Percentiles rank a stretch among this genome's conserved stretches.
Evolutionary conservation across 345 rosid species (phyloP).

Genomic region (Iberis pinnata): DNA sequence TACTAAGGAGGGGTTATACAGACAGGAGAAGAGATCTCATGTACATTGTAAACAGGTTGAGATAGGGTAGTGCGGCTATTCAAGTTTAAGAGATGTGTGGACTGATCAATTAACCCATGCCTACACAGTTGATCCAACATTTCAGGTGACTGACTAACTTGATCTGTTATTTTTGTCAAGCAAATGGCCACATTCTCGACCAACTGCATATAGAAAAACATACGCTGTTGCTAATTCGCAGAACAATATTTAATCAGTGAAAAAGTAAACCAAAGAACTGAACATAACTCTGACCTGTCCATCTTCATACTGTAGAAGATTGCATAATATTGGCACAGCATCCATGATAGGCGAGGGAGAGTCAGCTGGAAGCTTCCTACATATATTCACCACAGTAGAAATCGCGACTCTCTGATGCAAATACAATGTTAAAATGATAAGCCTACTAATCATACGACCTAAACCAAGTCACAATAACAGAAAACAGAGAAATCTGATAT

Average conservation of each 20-base stretch:
- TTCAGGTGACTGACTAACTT: conserved; percentile 52
- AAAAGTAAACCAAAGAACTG: conserved; percentile 9
- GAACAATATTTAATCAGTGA: neutral
- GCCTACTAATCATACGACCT: neutral
- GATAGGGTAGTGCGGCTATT: conserved; percentile 74
- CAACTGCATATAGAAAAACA: conserved; percentile 42
- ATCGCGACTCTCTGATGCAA: conserved; percentile 77
- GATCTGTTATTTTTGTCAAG: conserved; percentile 75
- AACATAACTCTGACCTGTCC: conserved; percentile 44
- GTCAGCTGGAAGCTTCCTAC: conserved; percentile 74
- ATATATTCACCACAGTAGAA: conserved; percentile 80
- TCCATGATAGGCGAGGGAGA: conserved; percentile 50
- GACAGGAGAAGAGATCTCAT: conserved; percentile 15
- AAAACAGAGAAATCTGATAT: conserved; percentile 5
- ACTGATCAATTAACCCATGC: conserved; percentile 65
- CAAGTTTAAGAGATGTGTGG: conserved; percentile 52
- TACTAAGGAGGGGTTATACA: conserved; percentile 1
- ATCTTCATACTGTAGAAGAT: conserved; percentile 85
- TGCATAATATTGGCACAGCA: conserved; percentile 82
- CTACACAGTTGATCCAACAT: conserved; percentile 70
- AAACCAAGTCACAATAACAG: conserved; percentile 4
- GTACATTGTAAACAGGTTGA: conserved; percentile 68
- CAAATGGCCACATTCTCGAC: conserved; percentile 80
- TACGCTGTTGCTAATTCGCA: conserved; percentile 2
- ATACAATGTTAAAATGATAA: conserved; percentile 17